These are phyloP conservation scores for Thymus quinquecostatus DNA, from an alignment of 257 asterid species.

Conservation along the genomic window DNA sequence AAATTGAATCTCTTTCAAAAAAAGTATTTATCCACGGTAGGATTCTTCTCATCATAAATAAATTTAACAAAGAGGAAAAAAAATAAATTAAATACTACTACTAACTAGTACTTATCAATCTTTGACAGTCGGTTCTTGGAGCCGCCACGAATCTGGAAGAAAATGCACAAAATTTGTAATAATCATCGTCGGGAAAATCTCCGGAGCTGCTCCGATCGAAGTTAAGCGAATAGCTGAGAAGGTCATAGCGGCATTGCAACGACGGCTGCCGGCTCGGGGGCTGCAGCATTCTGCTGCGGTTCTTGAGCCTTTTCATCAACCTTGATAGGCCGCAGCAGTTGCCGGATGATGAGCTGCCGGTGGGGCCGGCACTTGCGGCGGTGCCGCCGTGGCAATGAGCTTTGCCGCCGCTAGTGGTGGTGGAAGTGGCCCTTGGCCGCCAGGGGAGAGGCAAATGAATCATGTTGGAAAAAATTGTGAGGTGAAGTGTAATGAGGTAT, in stretches of 20 bases:
- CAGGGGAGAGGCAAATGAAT: slow-evolving; percentile 43
- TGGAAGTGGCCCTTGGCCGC: slow-evolving; percentile 45
- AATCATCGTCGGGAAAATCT: slow-evolving; percentile 52
- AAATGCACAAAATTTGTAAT: slow-evolving; percentile 64
- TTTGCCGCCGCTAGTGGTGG: slow-evolving; percentile 23
- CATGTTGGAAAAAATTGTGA: slow-evolving; percentile 21
- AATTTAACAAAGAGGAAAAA: neutral
- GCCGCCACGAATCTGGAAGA: slow-evolving; percentile 77
- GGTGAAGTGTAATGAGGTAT: neutral
- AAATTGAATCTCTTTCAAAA: neutral
- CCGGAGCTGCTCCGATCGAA: slow-evolving; percentile 57
- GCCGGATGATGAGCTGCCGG: slow-evolving; percentile 22
- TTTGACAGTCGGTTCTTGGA: slow-evolving; percentile 38
- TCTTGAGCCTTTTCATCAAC: slow-evolving; percentile 60
- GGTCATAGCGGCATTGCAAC: slow-evolving; percentile 70
- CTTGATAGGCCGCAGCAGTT: slow-evolving; percentile 58
- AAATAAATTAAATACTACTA: neutral
- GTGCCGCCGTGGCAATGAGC: neutral
- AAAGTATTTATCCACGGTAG: neutral
- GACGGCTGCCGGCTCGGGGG: slow-evolving; percentile 50
- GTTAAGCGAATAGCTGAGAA: slow-evolving; percentile 72
- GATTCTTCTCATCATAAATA: neutral
- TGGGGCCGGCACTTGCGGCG: neutral
- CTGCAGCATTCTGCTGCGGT: slow-evolving; percentile 48
- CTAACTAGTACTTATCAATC: slow-evolving; percentile 21